phyloP scores from a whole-genome alignment of 352 stramenopile species.

The Discostella stelligera region DNA sequence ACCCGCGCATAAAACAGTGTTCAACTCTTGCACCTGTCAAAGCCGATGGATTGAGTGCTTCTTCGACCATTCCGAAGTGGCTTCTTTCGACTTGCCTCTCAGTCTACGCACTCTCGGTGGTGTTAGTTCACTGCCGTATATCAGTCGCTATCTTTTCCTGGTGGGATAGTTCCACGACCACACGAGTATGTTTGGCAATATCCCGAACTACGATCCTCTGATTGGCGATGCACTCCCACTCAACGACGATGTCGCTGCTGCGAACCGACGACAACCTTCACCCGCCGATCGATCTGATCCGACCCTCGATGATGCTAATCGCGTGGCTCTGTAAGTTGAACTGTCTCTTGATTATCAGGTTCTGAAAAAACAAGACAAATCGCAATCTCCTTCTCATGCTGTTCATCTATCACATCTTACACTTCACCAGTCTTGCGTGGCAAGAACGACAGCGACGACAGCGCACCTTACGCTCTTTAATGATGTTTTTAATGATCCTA shows the following conservation, averaged over 20 bases:
- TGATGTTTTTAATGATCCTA: slow-evolving; percentile 81
- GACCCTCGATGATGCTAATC: slow-evolving; percentile 21
- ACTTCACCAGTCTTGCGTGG: slow-evolving; percentile 34
- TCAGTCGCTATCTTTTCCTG: background rate
- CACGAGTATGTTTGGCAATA: slow-evolving; percentile 34
- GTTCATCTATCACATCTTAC: background rate
- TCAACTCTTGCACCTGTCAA: too few species aligned
- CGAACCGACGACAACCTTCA: background rate
- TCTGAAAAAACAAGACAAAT: too few species aligned
- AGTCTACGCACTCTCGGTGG: too few species aligned
- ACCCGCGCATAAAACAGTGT: too few species aligned
- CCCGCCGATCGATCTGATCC: background rate
- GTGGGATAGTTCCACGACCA: background rate
- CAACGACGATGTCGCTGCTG: background rate
- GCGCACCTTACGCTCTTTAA: slow-evolving; percentile 65
- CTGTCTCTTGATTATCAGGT: too few species aligned
- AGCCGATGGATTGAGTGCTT: too few species aligned
- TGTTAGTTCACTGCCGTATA: too few species aligned
- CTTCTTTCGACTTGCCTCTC: too few species aligned
- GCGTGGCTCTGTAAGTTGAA: slow-evolving; percentile 21
- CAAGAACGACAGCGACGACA: slow-evolving; percentile 75
- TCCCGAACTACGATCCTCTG: slow-evolving; percentile 26
- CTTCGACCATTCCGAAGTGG: too few species aligned
- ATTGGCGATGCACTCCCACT: slow-evolving; percentile 1
- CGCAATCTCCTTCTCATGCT: background rate